phyloP scores from a whole-genome alignment of 192 early-diverging fungal species.

The Linnemannia elongata region DNA sequence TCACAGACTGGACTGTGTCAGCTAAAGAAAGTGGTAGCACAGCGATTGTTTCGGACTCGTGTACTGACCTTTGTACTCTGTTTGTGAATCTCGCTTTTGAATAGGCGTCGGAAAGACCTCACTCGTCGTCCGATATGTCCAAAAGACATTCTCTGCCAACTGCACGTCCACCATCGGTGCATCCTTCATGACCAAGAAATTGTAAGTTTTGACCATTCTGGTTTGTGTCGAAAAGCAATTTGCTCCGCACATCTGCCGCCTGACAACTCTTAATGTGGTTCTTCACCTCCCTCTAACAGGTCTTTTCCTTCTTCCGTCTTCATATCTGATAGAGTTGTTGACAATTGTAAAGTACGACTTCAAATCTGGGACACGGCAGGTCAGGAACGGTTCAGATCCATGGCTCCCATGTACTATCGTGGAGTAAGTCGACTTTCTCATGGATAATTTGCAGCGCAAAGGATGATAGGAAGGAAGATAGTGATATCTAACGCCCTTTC shows the following conservation, averaged over 20 bases:
- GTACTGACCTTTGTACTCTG: slow-evolving; percentile 12
- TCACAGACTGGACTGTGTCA: neutral
- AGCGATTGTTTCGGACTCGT: neutral
- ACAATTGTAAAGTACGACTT: slow-evolving; percentile 81
- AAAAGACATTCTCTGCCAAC: slow-evolving; percentile 81
- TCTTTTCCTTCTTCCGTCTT: neutral
- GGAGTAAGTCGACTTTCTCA: slow-evolving; percentile 52
- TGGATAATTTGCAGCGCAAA: neutral
- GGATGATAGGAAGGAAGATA: neutral
- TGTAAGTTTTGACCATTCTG: slow-evolving; percentile 56
- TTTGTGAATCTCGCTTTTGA: neutral
- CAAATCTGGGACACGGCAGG: slow-evolving; percentile 84
- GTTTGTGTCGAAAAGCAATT: neutral
- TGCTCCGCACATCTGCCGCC: neutral
- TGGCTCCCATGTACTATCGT: slow-evolving; percentile 84
- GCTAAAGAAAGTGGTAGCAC: neutral
- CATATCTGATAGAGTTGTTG: slow-evolving; percentile 62
- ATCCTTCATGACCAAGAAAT: slow-evolving; percentile 82
- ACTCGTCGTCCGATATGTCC: slow-evolving; percentile 79
- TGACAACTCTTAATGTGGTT: neutral
- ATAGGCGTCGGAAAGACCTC: slow-evolving; percentile 87
- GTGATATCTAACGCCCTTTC: neutral
- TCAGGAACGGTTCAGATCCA: slow-evolving; percentile 82
- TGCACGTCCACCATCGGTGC: slow-evolving; percentile 84
- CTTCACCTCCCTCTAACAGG: neutral